phyloP scores from a whole-genome alignment of 2,329 filamentous ascomycete species.

The Cercospora zeae-maydis region DNA sequence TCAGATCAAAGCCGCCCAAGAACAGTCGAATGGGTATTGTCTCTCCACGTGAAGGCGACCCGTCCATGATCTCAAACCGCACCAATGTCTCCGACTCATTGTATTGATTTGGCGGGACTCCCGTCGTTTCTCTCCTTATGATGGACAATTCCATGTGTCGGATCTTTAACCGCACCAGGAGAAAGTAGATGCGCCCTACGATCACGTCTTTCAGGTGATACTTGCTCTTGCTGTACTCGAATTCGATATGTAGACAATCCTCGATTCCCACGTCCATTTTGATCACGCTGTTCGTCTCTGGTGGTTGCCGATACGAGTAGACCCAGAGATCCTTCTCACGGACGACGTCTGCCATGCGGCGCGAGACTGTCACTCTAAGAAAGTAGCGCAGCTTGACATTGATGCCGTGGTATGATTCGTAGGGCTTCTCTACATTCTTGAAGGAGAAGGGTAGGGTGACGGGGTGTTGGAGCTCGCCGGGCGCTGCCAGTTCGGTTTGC shows the following conservation, averaged over 20 bases:
- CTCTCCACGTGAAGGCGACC: constrained; percentile 88
- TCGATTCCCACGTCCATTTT: constrained; percentile 99
- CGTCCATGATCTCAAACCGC: constrained; percentile 99
- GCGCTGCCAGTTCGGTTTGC: constrained; percentile 92
- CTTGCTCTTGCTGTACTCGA: constrained; percentile 98
- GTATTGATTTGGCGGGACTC: constrained; percentile 95
- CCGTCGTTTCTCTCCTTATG: constrained; percentile 93
- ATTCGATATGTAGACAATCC: constrained; percentile 98
- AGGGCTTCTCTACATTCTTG: constrained; percentile 99
- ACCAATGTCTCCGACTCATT: constrained; percentile 99
- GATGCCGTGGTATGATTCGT: constrained; percentile 99
- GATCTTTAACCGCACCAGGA: constrained; percentile 95
- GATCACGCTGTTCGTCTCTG: constrained; percentile 96
- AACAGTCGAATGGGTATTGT: constrained; percentile 97
- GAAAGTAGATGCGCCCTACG: constrained; percentile 95
- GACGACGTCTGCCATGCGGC: constrained; percentile 96
- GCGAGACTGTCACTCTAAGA: constrained; percentile 90
- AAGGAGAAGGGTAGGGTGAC: constrained; percentile 99
- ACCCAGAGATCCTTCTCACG: constrained; percentile 99
- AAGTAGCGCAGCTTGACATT: constrained; percentile 99
- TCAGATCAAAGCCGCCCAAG: constrained; percentile 94
- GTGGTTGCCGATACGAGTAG: constrained; percentile 95
- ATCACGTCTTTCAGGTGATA: constrained; percentile 99
- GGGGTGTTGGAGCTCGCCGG: constrained; percentile 95
- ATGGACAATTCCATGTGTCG: constrained; percentile 99